phyloP scores from a whole-genome alignment of 2,329 filamentous ascomycete genomes.

The Xylariaceae sp. region DNA sequence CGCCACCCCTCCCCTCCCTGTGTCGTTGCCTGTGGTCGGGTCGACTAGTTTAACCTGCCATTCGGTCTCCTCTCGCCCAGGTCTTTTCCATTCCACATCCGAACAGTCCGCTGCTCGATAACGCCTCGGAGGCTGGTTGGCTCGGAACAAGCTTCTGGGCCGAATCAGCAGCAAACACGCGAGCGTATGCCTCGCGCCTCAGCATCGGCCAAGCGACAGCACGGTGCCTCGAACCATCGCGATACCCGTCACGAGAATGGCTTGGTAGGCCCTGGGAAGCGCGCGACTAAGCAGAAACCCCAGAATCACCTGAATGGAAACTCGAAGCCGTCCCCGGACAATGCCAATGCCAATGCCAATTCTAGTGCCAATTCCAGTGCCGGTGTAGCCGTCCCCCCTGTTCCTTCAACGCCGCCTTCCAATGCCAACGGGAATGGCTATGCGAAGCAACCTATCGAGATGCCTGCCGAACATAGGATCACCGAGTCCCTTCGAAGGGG shows the following conservation, averaged over 20 bases:
- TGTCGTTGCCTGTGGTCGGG: no score
- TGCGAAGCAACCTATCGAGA: conserved; percentile 41
- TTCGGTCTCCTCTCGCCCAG: no score
- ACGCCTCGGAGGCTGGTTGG: conserved; percentile 38
- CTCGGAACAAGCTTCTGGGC: conserved; percentile 50
- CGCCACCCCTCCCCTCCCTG: no score
- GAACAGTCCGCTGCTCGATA: not conserved
- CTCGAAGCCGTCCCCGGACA: conserved; percentile 35
- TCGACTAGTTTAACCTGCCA: no score
- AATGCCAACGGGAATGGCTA: conserved; percentile 42
- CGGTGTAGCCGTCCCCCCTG: conserved; percentile 35
- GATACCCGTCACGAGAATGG: conserved; percentile 86
- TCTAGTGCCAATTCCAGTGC: no score
- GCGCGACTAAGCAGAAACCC: conserved; percentile 51
- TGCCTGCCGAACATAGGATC: conserved; percentile 46
- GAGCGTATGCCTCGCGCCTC: conserved; percentile 64
- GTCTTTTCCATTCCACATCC: not conserved
- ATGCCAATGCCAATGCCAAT: no score
- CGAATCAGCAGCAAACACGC: conserved; percentile 40
- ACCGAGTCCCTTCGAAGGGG: conserved; percentile 42
- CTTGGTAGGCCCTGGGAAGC: conserved; percentile 76
- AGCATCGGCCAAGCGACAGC: conserved; percentile 63
- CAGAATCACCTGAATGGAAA: conserved; percentile 47
- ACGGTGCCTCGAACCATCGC: conserved; percentile 64
- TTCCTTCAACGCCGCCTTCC: conserved; percentile 40